Conservation (phyloP, 225 moss, liverwort and hornwort genomes). For the Bryoerythrophyllum caledonicum region DNA sequence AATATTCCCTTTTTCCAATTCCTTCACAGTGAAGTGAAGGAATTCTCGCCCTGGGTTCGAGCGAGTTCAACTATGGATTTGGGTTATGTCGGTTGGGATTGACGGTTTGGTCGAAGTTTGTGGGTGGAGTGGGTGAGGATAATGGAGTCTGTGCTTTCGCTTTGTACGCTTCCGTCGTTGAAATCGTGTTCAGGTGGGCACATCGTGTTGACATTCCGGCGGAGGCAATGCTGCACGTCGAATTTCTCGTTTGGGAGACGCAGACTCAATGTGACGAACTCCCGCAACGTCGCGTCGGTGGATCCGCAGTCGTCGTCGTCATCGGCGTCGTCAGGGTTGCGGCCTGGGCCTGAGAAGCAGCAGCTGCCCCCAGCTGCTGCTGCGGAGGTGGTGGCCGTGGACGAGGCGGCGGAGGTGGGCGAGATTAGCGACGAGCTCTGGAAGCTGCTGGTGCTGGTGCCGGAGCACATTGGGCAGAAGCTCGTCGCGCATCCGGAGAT, state of each 20-base stretch:
- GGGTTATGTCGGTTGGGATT: constrained; percentile 11
- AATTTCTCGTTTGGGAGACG: constrained; percentile 10
- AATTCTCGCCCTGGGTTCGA: neutral
- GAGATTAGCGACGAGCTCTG: constrained; percentile 73
- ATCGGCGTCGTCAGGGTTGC: constrained; percentile 23
- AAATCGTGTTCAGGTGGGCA: constrained; percentile 9
- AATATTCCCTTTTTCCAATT: constrained; percentile 11
- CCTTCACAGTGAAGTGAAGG: neutral
- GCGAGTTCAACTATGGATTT: neutral
- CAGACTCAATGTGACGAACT: constrained; percentile 26
- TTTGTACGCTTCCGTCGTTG: constrained; percentile 6
- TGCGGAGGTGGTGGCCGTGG: constrained; percentile 4
- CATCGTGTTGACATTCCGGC: constrained; percentile 13
- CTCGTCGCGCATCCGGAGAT: constrained; percentile 69
- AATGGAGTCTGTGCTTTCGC: constrained; percentile 50
- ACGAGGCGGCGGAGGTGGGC: constrained; percentile 16
- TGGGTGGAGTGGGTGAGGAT: neutral
- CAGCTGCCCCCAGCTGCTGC: neutral
- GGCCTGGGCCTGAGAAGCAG: constrained; percentile 21
- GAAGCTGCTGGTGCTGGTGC: constrained; percentile 73
- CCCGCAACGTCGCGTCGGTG: constrained; percentile 38
- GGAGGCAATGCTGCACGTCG: constrained; percentile 18
- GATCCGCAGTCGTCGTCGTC: constrained; percentile 36
- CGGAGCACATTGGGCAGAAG: constrained; percentile 71
- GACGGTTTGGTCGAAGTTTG: neutral